Conservation (phyloP, 2,329 filamentous ascomycete species). For the Xylaria sp. region DNA sequence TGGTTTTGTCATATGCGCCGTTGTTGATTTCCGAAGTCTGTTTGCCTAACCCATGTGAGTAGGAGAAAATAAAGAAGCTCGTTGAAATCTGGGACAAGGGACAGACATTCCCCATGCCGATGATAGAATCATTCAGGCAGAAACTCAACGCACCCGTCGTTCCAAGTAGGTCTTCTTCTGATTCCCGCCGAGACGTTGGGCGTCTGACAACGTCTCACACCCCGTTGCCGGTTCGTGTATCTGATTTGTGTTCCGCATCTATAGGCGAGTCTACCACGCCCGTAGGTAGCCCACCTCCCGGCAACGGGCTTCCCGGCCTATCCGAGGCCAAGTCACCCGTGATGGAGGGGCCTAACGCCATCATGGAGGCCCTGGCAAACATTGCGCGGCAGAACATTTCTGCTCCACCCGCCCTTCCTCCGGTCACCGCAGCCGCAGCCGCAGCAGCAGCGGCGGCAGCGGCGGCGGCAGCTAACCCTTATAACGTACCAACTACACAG, state of each 20-base stretch:
- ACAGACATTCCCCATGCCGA: slow-evolving; percentile 75
- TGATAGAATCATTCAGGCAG: slow-evolving; percentile 78
- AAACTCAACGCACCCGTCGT: slow-evolving; percentile 60
- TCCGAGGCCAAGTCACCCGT: slow-evolving; percentile 30
- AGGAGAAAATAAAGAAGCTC: slow-evolving; percentile 94
- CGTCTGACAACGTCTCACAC: slow-evolving; percentile 3
- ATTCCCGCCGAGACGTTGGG: slow-evolving; percentile 2
- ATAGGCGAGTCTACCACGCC: slow-evolving; percentile 71
- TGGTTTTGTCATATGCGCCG: slow-evolving; percentile 13
- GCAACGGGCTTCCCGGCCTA: slow-evolving; percentile 36
- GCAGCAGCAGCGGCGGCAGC: slow-evolving; percentile 33
- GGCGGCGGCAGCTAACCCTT: slow-evolving; percentile 31
- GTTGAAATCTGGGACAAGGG: slow-evolving; percentile 98
- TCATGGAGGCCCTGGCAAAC: slow-evolving; percentile 73
- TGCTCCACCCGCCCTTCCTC: slow-evolving; percentile 34
- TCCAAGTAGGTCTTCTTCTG: slow-evolving; percentile 54
- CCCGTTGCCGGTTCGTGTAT: slow-evolving; percentile 22
- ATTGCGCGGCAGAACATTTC: slow-evolving; percentile 69
- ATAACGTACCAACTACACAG: slow-evolving; percentile 26
- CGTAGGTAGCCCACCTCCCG: slow-evolving; percentile 53
- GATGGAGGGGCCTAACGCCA: slow-evolving; percentile 51
- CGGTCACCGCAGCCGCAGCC: slow-evolving; percentile 34
- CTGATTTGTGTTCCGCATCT: slow-evolving; percentile 38
- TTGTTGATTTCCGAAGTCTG: slow-evolving; percentile 31
- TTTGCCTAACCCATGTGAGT: slow-evolving; percentile 47